Evolutionary conservation across 2,329 filamentous ascomycete genomes (phyloP).

Genomic region (Fusarium xyrophilum): DNA sequence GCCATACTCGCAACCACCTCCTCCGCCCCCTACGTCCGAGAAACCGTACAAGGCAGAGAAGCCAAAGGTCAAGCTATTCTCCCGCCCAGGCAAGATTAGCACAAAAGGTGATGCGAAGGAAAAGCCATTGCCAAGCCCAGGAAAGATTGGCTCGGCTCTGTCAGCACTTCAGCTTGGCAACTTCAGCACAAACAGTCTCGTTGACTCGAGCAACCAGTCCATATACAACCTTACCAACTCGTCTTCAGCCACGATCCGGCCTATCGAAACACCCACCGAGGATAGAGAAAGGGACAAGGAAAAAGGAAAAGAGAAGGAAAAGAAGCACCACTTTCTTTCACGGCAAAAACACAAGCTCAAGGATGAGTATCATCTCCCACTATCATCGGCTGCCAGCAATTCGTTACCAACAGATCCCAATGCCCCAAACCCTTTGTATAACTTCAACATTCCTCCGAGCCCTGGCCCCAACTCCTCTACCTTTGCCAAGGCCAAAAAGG

Average conservation of each 20-base stretch:
- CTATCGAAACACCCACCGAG: constrained; percentile 59
- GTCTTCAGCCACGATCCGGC: constrained; percentile 78
- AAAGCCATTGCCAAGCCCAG: constrained; percentile 74
- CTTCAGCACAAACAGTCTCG: constrained; percentile 74
- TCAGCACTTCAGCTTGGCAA: constrained; percentile 71
- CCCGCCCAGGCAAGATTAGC: constrained; percentile 76
- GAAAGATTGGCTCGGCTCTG: constrained; percentile 71
- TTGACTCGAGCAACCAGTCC: constrained; percentile 66
- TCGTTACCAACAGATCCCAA: constrained; percentile 77
- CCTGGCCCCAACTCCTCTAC: constrained; percentile 68
- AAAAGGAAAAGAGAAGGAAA: constrained; percentile 70
- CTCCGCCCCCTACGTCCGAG: constrained; percentile 54
- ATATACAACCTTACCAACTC: constrained; percentile 79
- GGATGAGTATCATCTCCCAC: constrained; percentile 74
- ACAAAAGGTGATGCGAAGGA: constrained; percentile 72
- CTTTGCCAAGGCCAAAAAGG: constrained; percentile 85
- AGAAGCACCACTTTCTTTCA: constrained; percentile 80
- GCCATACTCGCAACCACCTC: constrained; percentile 49
- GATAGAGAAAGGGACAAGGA: constrained; percentile 53
- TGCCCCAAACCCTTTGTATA: constrained; percentile 79
- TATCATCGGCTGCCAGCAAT: constrained; percentile 79
- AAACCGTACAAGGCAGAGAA: constrained; percentile 70
- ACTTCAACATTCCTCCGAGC: constrained; percentile 76
- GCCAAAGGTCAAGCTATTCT: constrained; percentile 82
- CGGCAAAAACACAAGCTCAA: constrained; percentile 81